Evolutionary conservation across 2,329 filamentous ascomycete species (phyloP).

Genomic region (Exophiala spinifera): DNA sequence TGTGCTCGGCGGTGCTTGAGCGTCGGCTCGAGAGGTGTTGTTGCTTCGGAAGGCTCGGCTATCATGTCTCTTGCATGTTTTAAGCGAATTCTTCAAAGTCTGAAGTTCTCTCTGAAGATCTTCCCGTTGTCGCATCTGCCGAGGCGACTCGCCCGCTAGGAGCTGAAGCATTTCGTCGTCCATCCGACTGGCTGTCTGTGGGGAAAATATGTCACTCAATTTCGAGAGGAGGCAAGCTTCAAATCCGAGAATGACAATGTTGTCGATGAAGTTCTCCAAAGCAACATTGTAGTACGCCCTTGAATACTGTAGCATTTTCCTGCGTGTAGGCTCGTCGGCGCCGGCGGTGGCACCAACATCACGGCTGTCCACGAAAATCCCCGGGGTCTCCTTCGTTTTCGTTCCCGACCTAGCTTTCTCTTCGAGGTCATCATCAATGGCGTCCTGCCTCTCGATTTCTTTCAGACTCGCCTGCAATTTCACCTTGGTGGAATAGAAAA

Average conservation of each 20-base stretch:
- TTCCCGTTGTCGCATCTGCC: conserved; percentile 26
- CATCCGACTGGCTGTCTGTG: conserved; percentile 35
- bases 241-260: conserved; percentile 37
- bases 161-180: conserved; percentile 26
- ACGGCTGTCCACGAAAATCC: not conserved
- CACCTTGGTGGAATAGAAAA: conserved; percentile 14
- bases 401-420: conserved; percentile 10
- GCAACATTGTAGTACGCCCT: conserved; percentile 31
- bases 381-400: conserved; percentile 5
- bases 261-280: conserved; percentile 37
- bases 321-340: conserved; percentile 13
- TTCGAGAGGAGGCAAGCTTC: conserved; percentile 40
- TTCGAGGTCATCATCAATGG: not conserved
- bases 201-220: conserved; percentile 36
- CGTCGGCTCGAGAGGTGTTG: too few species aligned
- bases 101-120: conserved; percentile 3
- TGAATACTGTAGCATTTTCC: conserved; percentile 28
- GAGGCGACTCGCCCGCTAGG: conserved; percentile 31
- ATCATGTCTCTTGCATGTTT: not conserved
- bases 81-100: conserved; percentile 7
- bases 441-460: not conserved
- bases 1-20: too few species aligned
- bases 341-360: not conserved
- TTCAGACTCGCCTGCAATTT: conserved; percentile 2
- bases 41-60: not conserved